Evolutionary conservation across 306 rosid genomes (phyloP).

Genomic region (Quercus dentata): DNA sequence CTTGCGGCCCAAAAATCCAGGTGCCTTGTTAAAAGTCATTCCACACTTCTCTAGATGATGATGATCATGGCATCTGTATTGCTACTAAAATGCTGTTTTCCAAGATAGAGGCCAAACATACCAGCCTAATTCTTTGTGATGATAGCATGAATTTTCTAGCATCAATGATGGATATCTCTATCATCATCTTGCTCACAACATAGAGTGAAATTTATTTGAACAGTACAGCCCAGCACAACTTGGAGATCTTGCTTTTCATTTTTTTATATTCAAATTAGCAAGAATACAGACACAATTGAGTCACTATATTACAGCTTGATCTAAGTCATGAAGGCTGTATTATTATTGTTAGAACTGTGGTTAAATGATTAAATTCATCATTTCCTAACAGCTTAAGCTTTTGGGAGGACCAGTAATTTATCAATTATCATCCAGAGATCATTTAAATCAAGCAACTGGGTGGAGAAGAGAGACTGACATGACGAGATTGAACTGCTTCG

Average conservation of each 20-base stretch:
- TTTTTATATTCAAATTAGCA: neutral
- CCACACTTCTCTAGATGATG: neutral
- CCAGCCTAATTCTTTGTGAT: neutral
- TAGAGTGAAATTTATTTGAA: neutral
- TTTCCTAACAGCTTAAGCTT: too few species aligned
- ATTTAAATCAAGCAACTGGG: conserved; percentile 11
- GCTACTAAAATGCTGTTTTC: neutral
- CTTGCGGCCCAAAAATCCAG: neutral
- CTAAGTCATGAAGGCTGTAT: conserved; percentile 14
- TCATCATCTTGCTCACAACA: neutral
- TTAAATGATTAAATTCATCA: too few species aligned
- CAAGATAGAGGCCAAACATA: neutral
- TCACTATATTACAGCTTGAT: neutral
- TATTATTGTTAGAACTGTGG: neutral
- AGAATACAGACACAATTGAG: neutral
- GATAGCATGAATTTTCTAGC: neutral
- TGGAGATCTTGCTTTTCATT: neutral
- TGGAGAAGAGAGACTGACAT: conserved; percentile 60
- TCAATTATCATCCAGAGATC: neutral
- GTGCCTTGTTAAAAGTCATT: neutral
- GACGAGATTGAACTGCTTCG: conserved; percentile 91
- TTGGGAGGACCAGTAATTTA: too few species aligned
- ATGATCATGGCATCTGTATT: neutral
- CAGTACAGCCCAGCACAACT: neutral
- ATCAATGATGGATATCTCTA: neutral